Percentiles rank a stretch among this genome's conserved stretches.
These are phyloP conservation scores for Anethum foeniculum DNA, from an alignment of 140 eudicot species.

Conservation along the genomic window DNA sequence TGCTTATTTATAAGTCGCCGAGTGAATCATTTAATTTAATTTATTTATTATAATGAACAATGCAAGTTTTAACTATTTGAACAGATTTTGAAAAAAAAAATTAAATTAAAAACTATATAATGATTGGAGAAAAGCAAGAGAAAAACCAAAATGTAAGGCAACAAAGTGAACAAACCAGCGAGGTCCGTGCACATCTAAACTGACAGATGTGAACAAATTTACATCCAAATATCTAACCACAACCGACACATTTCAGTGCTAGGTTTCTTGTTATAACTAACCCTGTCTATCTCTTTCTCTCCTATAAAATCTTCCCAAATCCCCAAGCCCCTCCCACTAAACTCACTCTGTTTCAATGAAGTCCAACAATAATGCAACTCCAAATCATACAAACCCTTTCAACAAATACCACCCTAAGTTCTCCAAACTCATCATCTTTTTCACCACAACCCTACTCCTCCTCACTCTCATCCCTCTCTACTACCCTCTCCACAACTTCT, in stretches of 20 bases:
- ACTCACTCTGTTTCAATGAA: slow-evolving; percentile 4
- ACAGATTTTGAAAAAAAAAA: too few species aligned
- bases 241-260: neutral
- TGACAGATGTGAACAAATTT: neutral
- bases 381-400: neutral
- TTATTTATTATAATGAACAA: too few species aligned
- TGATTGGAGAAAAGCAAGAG: too few species aligned
- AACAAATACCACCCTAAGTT: slow-evolving; percentile 19
- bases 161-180: neutral
- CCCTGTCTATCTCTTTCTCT: neutral
- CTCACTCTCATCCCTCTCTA: slow-evolving; percentile 36
- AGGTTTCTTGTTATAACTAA: neutral
- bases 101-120: too few species aligned
- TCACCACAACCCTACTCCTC: slow-evolving; percentile 31
- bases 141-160: neutral
- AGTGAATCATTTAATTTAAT: too few species aligned
- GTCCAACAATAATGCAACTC: neutral
- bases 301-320: too few species aligned
- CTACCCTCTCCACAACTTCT: slow-evolving; percentile 18
- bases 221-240: neutral
- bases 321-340: too few species aligned
- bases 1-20: too few species aligned
- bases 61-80: too few species aligned
- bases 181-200: neutral
- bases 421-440: slow-evolving; percentile 21